Base-by-base conservation (phyloP, 805 yeast genomes). In the Candida insectorum region DNA sequence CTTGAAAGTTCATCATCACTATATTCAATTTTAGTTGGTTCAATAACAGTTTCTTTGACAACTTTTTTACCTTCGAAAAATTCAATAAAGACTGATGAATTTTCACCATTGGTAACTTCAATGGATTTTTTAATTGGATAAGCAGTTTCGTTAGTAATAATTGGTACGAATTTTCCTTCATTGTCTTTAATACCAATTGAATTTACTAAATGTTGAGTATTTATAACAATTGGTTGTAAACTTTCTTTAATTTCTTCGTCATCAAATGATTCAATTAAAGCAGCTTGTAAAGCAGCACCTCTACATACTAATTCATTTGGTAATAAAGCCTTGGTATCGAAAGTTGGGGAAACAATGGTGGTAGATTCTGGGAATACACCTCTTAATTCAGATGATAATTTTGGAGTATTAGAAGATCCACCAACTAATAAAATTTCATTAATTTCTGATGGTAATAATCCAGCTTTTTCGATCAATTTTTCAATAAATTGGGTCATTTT, bases 201-300 rank as follows among this genome's bases (percentile, higher is more conserved):
- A 56, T 82, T 80, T 45, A 75, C 59, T 43, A 88, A 63, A 59
- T 93, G 97, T 56, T 86, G 91, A 41, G 96, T 89, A 71, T 84
- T 84, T 48, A 87, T 71, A 41, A 89, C 85, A 39, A 85, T 77
- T 19, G 94, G 93, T 62, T 85, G 84, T 49, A 80, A 68, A 37
- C 93, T 81, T 65, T 87, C 95, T 30, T 72, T 67, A 50, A 81
- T 69, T 62, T 87, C 93, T 43, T 85, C 95, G 33, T 76, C 87
- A 53, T 82, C 93, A 51, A 86, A 94, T 38, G 78, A 69, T 52
- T 83, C 91, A 43, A 83, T 69, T 51, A 91, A 71, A 24, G 95
- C 79, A 32, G 96, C 98, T 73, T 93, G 97, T 58, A 91, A 75
- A 43, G 97, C 96, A 39, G 96, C 94, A 65, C 98, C 98, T 55